Conservation (phyloP, 2,329 filamentous ascomycete species). For the Colletotrichum sp. region DNA sequence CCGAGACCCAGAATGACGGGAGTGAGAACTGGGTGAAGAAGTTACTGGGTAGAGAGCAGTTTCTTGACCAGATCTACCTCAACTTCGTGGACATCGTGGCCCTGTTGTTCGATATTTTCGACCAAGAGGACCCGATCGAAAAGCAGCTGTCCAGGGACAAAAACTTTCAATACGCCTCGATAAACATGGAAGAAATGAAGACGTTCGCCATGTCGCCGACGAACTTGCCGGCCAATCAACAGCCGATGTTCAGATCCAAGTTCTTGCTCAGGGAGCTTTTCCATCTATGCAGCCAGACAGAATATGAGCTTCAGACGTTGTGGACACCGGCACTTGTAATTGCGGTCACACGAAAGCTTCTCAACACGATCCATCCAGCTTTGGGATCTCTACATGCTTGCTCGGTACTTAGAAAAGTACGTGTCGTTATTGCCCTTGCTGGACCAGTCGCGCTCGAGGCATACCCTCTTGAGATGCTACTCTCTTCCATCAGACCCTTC, state of each 20-base stretch:
- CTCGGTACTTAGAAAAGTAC: conserved; percentile 83
- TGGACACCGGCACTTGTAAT: conserved; percentile 80
- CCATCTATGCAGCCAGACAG: conserved; percentile 76
- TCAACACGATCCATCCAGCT: conserved; percentile 82
- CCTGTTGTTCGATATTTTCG: conserved; percentile 76
- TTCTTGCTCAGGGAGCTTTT: conserved; percentile 78
- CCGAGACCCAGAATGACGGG: conserved; percentile 57
- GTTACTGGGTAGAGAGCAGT: conserved; percentile 70
- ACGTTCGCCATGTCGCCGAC: conserved; percentile 68
- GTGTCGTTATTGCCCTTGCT: conserved; percentile 80
- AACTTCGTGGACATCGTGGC: conserved; percentile 81
- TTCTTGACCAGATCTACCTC: conserved; percentile 65
- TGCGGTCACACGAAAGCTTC: conserved; percentile 75
- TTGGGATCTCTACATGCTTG: conserved; percentile 88
- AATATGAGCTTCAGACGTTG: conserved; percentile 66
- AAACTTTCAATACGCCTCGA: conserved; percentile 63
- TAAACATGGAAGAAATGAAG: conserved; percentile 73
- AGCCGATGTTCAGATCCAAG: conserved; percentile 83
- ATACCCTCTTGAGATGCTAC: conserved; percentile 89
- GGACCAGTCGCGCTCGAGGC: conserved; percentile 74
- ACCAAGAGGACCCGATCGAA: conserved; percentile 78
- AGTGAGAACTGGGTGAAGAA: conserved; percentile 73
- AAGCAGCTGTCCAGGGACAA: conserved; percentile 66
- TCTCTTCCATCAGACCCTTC: conserved; percentile 80
- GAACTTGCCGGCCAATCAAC: conserved; percentile 76